Base-by-base conservation (phyloP, 2,329 filamentous ascomycete genomes). In the Metarhizium humberi region DNA sequence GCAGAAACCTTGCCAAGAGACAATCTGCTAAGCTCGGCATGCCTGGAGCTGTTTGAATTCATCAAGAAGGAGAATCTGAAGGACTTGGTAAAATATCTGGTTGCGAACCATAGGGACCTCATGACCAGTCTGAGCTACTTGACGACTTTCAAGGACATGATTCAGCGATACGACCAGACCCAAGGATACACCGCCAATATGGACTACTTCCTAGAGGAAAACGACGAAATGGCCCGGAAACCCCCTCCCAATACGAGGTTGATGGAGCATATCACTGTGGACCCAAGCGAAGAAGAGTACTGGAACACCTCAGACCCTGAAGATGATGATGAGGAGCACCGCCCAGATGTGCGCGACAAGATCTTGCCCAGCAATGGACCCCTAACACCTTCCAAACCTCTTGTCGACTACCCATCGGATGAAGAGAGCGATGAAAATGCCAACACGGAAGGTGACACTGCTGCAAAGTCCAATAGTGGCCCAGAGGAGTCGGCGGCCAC, bases 331-430 rank as follows among this genome's bases (percentile, higher is more conserved):
- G 74, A 76, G 59, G 63, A 72, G 55, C 61, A 62, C 53, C 60
- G 63, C 63, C 52, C 50, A 8, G 55, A 52, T 8, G 58, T 64
- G 18, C 67, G 64, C 48, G 68, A 65, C 54, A 73, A 66, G 56
- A 62, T 63, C 8, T 61, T 69, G 3, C 61, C 76, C 11, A 70
- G 76, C 6, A 92, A 91, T 61, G 88, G 84, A 29, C 78, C 65
- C n/a, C 59, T 79, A 14, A 81, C 83, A 20, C 77, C 85, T 1
- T 71, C 80, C 8, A 90, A 87, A 65, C 88, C 88, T 1, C 75
- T 97, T 25, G 94, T 99, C 38, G 90, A 96, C 68, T 99, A 99
- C 67, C 84, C 86, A 0, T 95, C 95, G 42, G 92, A 96, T 62
- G 92, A 96, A 57, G 90, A 94, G n/a, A 83, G 63, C 7, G 73